phyloP scores from a whole-genome alignment of 2,329 filamentous ascomycete species.

The Didymosphaeria variabile region DNA sequence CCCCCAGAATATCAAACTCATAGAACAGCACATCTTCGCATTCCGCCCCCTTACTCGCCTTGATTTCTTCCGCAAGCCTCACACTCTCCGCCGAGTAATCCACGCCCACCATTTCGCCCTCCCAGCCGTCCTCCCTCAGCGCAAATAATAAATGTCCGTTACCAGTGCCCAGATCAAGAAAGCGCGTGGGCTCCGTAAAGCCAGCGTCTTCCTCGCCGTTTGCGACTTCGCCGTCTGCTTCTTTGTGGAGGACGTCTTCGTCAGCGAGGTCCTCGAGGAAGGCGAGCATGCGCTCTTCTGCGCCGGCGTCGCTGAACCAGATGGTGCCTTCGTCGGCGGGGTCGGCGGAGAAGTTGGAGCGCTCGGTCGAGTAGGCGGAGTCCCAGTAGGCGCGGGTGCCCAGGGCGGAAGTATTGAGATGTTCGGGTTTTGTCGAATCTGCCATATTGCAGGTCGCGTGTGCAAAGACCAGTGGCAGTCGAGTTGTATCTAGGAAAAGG shows the following conservation, averaged over 20 bases:
- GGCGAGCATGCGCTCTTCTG: constrained; percentile 79
- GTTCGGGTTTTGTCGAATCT: constrained; percentile 23
- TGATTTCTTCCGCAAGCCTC: constrained; percentile 73
- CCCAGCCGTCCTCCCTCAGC: constrained; percentile 74
- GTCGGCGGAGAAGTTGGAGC: constrained; percentile 75
- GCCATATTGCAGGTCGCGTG: constrained; percentile 23
- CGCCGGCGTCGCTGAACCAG: constrained; percentile 95
- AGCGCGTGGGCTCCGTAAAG: constrained; percentile 54
- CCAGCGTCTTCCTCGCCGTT: constrained; percentile 11
- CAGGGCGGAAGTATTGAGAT: constrained; percentile 78
- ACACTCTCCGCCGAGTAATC: constrained; percentile 86
- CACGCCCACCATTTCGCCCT: constrained; percentile 79
- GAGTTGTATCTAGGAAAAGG: not conserved
- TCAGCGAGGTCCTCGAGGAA: constrained; percentile 66
- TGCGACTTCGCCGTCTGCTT: constrained; percentile 18
- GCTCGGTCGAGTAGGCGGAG: constrained; percentile 74
- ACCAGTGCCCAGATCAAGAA: constrained; percentile 91
- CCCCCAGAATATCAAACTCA: constrained; percentile 61
- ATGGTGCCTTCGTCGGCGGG: constrained; percentile 84
- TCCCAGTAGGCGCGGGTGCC: constrained; percentile 79
- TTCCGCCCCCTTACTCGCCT: constrained; percentile 41
- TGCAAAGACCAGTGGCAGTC: not conserved
- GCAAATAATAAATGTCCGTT: constrained; percentile 92
- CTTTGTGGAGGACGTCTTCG: constrained; percentile 56
- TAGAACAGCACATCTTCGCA: constrained; percentile 58